Conservation (phyloP, 1,139 yeast species). For the Kurtzmaniella quercitrusa region DNA sequence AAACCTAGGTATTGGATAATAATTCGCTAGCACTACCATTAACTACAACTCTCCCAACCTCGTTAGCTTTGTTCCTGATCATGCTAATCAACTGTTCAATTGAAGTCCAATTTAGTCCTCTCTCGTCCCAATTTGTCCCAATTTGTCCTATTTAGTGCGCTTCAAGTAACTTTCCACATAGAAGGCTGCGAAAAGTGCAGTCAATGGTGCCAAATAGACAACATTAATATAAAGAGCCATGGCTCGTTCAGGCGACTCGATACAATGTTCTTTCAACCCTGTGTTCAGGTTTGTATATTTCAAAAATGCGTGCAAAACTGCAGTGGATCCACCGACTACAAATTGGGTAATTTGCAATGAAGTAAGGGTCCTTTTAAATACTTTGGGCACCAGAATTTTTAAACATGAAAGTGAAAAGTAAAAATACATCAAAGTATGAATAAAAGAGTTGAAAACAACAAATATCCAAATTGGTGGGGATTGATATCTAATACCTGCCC, state of each 20-base stretch:
- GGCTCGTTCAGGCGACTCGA: constrained; percentile 58
- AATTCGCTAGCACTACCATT: too few species aligned
- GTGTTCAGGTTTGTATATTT: constrained; percentile 51
- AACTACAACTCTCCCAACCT: too few species aligned
- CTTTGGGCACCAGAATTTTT: constrained; percentile 54
- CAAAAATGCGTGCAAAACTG: constrained; percentile 59
- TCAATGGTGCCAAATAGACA: constrained; percentile 64
- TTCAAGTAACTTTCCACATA: constrained; percentile 61
- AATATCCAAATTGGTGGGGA: constrained; percentile 82
- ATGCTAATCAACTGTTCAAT: too few species aligned
- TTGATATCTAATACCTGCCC: constrained; percentile 71
- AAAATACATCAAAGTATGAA: constrained; percentile 73
- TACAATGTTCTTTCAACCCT: constrained; percentile 47
- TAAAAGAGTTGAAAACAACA: constrained; percentile 74
- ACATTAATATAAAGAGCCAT: constrained; percentile 63
- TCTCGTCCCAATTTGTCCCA: too few species aligned
- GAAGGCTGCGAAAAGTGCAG: constrained; percentile 65
- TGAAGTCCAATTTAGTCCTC: too few species aligned
- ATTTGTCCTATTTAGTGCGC: constrained; percentile 5
- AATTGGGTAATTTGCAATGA: constrained; percentile 70
- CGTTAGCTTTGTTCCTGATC: too few species aligned
- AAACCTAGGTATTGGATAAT: too few species aligned
- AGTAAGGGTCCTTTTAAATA: constrained; percentile 59
- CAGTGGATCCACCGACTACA: constrained; percentile 66
- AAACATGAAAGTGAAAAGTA: constrained; percentile 65